A percentile compares a stretch with the other conserved stretches of the same genome.
These are phyloP conservation scores for Daldinia caldariorum DNA, from an alignment of 495 filamentous ascomycete genomes.

Conservation along the genomic window DNA sequence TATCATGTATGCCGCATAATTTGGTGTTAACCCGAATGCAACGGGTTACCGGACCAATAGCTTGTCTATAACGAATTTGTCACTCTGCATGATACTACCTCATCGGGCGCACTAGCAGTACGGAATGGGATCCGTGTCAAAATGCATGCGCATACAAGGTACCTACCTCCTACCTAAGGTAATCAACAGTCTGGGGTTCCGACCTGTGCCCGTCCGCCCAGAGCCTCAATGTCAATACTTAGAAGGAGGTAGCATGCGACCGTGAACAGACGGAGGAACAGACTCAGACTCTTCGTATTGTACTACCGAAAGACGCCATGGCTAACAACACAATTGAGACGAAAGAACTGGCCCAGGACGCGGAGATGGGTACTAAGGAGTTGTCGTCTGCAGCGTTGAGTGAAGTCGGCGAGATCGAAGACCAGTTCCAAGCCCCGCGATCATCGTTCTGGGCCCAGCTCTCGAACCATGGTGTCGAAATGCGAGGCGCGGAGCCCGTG, in stretches of 20 bases:
- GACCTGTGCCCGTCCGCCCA: background rate
- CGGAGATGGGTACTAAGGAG: constrained; percentile 31
- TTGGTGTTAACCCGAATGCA: background rate
- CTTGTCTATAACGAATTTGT: background rate
- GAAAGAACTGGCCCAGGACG: constrained; percentile 20
- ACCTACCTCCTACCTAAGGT: too few relatives aligned
- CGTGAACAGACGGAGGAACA: background rate
- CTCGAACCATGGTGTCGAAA: constrained; percentile 51
- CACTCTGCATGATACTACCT: background rate
- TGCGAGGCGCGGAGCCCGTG: constrained; percentile 64
- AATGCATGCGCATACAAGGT: background rate
- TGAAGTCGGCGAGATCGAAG: constrained; percentile 34
- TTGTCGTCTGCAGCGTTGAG: constrained; percentile 15
- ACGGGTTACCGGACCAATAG: background rate
- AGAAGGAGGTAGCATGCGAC: background rate
- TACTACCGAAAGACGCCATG: constrained; percentile 7
- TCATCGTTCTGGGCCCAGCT: constrained; percentile 37
- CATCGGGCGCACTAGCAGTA: background rate
- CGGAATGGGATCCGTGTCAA: background rate
- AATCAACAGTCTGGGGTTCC: background rate
- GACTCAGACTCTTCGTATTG: background rate
- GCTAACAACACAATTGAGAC: constrained; percentile 17
- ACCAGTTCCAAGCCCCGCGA: constrained; percentile 30
- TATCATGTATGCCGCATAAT: background rate
- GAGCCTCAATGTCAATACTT: background rate